phyloP scores from a whole-genome alignment of 2,329 filamentous ascomycete genomes.

The Cytospora leucostoma region DNA sequence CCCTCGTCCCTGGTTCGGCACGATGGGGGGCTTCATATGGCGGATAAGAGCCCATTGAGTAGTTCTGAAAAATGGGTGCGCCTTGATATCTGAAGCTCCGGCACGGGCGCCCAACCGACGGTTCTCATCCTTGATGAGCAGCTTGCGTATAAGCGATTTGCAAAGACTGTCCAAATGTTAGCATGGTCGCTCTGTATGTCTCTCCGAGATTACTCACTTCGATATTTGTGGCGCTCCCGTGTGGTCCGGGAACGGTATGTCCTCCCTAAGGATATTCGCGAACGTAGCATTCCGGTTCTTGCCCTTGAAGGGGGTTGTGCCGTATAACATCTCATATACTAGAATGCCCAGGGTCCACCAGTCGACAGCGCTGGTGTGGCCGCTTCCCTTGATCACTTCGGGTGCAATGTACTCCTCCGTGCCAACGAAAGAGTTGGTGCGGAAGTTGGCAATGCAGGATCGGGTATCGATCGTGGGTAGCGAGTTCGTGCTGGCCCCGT shows the following conservation, averaged over 20 bases:
- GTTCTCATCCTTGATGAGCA: conserved; percentile 97
- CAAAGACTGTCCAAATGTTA: conserved; percentile 65
- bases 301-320: conserved; percentile 97
- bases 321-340: conserved; percentile 98
- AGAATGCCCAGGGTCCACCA: conserved; percentile 99
- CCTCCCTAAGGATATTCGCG: conserved; percentile 93
- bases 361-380: conserved; percentile 96
- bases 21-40: conserved; percentile 97
- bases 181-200: neutral
- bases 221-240: conserved; percentile 81
- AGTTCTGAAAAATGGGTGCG: conserved; percentile 90
- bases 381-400: conserved; percentile 97
- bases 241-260: conserved; percentile 93
- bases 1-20: conserved; percentile 85
- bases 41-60: conserved; percentile 97
- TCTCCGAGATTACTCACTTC: conserved; percentile 65
- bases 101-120: conserved; percentile 89
- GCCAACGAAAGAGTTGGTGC: conserved; percentile 97
- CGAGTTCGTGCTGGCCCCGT: conserved; percentile 81
- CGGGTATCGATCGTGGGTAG: conserved; percentile 98
- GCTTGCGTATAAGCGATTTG: conserved; percentile 93
- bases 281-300: conserved; percentile 99
- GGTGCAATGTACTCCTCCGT: conserved; percentile 99
- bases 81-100: conserved; percentile 95
- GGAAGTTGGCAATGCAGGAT: conserved; percentile 96